Evolutionary conservation across 495 filamentous ascomycete genomes (phyloP).

Genomic region (Talaromyces thailandensis): DNA sequence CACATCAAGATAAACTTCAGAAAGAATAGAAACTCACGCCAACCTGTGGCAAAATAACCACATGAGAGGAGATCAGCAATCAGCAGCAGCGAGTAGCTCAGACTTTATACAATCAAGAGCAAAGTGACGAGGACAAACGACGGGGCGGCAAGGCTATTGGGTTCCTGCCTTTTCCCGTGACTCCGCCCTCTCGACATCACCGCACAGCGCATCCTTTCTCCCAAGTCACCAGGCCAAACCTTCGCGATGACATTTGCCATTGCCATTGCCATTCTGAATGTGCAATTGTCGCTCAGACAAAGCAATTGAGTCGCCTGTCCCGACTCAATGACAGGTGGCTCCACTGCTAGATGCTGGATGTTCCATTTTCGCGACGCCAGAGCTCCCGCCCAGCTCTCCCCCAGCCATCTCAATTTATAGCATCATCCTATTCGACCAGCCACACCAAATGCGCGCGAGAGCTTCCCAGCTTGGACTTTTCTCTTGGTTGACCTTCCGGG

Average conservation of each 20-base stretch:
- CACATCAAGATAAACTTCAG: not conserved
- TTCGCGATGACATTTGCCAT: not conserved
- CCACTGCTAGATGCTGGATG: not conserved
- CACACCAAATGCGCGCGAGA: not conserved
- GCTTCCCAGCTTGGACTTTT: not conserved
- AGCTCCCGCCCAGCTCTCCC: not conserved
- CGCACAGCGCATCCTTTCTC: not conserved
- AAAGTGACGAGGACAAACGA: not conserved
- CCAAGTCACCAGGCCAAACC: not conserved
- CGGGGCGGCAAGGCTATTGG: not conserved
- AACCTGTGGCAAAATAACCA: not conserved
- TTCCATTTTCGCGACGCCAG: not conserved
- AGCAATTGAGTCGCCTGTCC: constrained; percentile 7
- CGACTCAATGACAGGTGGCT: constrained; percentile 1
- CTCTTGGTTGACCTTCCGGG: not conserved
- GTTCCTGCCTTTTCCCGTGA: not conserved
- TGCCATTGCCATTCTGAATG: not conserved
- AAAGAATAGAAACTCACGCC: not conserved
- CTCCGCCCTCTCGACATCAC: constrained; percentile 1
- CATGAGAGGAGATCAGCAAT: not conserved
- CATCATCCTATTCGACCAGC: constrained; percentile 9
- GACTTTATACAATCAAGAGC: not conserved
- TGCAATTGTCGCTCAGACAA: constrained; percentile 2
- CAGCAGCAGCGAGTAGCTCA: not conserved
- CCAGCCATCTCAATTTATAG: constrained; percentile 8